Conservation (phyloP, 2,329 filamentous ascomycete genomes). For the Alternaria novae-zelandiae region DNA sequence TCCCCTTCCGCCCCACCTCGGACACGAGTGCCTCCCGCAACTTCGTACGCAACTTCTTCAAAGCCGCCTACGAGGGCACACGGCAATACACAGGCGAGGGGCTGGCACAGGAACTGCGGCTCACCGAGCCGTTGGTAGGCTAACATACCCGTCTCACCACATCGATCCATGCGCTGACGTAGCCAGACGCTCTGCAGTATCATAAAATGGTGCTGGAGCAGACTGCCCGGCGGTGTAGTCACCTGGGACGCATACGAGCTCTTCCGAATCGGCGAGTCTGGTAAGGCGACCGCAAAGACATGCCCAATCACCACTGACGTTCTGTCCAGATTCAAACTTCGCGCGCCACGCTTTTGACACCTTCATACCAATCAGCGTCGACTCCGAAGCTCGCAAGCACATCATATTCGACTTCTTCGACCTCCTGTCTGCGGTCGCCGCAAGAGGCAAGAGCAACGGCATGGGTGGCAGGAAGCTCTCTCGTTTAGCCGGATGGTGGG, state of each 20-base stretch:
- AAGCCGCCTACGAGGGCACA: conserved; percentile 66
- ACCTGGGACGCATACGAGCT: conserved; percentile 97
- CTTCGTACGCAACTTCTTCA: conserved; percentile 93
- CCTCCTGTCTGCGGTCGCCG: conserved; percentile 85
- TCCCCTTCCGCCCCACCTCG: conserved; percentile 92
- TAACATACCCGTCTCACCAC: background rate
- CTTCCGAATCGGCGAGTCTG: conserved; percentile 92
- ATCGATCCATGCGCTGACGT: conserved; percentile 21
- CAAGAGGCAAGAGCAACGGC: conserved; percentile 91
- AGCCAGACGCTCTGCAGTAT: conserved; percentile 86
- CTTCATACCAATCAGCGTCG: conserved; percentile 92
- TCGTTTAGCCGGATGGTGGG: conserved; percentile 97
- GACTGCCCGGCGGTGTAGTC: conserved; percentile 87
- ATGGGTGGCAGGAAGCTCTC: conserved; percentile 93
- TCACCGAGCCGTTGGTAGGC: conserved; percentile 91
- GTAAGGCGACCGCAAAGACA: conserved; percentile 57
- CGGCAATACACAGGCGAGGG: conserved; percentile 67
- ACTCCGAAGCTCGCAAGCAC: conserved; percentile 80
- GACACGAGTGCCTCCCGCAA: conserved; percentile 90
- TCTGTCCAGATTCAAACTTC: conserved; percentile 78
- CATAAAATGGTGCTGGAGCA: conserved; percentile 98
- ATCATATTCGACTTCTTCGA: conserved; percentile 99
- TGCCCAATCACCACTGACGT: conserved; percentile 23
- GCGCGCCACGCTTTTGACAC: conserved; percentile 93
- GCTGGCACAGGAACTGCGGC: conserved; percentile 83